Evolutionary conservation across 306 rosid species (phyloP).

Genomic region (Trifolium subterraneum): DNA sequence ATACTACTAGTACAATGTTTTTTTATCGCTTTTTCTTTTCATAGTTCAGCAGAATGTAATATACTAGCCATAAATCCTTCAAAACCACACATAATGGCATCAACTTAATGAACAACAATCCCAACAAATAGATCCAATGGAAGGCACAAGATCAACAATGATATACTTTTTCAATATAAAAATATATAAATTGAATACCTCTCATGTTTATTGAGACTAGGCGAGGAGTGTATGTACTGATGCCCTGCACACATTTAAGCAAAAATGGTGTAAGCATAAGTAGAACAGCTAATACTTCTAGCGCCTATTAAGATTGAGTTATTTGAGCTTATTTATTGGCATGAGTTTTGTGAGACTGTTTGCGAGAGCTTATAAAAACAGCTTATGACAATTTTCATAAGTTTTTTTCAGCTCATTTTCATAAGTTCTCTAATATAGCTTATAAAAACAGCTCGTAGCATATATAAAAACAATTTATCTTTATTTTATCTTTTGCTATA

Average conservation of each 20-base stretch:
- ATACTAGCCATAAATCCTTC: constrained; percentile 9
- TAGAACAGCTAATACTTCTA: constrained; percentile 21
- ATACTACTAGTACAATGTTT: constrained; percentile 7
- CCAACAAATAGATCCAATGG: constrained; percentile 32
- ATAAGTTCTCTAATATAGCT: no score
- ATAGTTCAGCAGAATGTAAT: constrained; percentile 26
- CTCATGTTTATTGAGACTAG: constrained; percentile 76
- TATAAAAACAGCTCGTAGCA: no score
- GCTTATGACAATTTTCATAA: no score
- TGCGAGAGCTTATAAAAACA: no score
- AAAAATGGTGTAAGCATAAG: constrained; percentile 26
- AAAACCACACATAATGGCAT: not conserved
- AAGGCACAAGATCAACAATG: constrained; percentile 24
- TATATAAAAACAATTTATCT: no score
- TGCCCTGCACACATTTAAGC: constrained; percentile 65
- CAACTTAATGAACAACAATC: constrained; percentile 14
- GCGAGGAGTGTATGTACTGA: constrained; percentile 78
- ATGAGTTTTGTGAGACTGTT: no score
- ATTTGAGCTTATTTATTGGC: no score
- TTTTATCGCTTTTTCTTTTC: not conserved
- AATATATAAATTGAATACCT: constrained; percentile 56
- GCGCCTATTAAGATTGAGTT: no score
- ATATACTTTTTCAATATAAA: constrained; percentile 9
- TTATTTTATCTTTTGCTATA: no score
- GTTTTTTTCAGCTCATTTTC: no score